Base-by-base conservation (phyloP, 352 stramenopile species). In the Phytophthora chlamydospora region DNA sequence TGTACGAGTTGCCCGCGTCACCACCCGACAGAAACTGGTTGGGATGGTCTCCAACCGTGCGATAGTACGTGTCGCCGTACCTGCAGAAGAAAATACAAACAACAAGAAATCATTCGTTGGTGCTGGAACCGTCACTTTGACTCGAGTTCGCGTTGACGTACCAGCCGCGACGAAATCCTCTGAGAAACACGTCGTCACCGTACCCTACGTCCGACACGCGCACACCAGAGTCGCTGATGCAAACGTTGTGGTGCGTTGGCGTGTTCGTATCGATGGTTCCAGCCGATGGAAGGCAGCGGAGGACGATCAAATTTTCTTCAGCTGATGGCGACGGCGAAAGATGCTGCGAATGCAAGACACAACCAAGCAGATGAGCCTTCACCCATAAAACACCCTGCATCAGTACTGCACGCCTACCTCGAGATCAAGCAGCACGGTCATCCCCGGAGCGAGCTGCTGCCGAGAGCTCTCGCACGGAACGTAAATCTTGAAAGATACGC, bases 151-250 rank as follows among this genome's bases (percentile, higher is more conserved):
- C 19, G 1, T 9, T 29, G 24, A 45, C 46, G 50, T 56, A 61
- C 48, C 58, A 66, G 31, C 58, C 58, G 16, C 49, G 58, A 43
- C 49, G 58, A 44, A 66, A 66, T n/a, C 58, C 48, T 17, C 21
- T 54, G n/a, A 66, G 31, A 47, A 56, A 61, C 14, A 31, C 10
- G 11, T 61, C 49, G 21, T 61, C 48, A n/a, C 8, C 8, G n/a
- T 66, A 66, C 11, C 58, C 58, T 33, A 45, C n/a, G 38, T 61
- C 58, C 6, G 6, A 0, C 6, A 58, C 47, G 11, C 40, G 31
- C 19, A 58, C 47, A 16, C 39, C 57, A 41, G 46, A 47, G 17
- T 31, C 12, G 24, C 47, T 58, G 32, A 53, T 41, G 17, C 39
- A 47, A 35, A 40, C 11, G 24, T 58, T 19, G 31, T 42, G 50